Evolutionary conservation across 192 early-diverging fungal species (phyloP), one percentile per base, ranked within the genome.

Genomic region (Phycomyces nitens): DNA sequence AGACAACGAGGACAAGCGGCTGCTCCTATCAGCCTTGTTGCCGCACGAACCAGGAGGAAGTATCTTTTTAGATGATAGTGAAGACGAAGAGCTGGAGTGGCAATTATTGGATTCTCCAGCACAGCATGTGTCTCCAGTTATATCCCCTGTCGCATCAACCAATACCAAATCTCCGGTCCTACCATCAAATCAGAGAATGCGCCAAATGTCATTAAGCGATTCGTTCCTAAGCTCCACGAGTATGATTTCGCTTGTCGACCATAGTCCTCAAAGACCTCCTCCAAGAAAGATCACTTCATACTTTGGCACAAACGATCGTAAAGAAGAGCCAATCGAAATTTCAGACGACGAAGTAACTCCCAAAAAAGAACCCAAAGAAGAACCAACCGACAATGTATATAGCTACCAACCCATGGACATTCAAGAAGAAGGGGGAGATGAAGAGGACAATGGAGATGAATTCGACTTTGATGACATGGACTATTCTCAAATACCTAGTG

Each of bases 401-500:
- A 27, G 22, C 29, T 34, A 34, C 7, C 29, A 34, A 34, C 29
- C 29, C 3, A 34, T 34, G 29, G 29, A 34, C 7, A 7, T 34
- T 2, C 2, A 7, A 5, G 29, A 2, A 34, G 29, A 5, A 34
- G 29, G 0, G 10, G n/a, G 10, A 0, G 2, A 18, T 21, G 14
- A 18, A 1, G 16, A 34, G 1, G 16, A 62, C 40, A 18, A 50
- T 26, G 34, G 3, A 15, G 53, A 53, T 63, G 52, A 49, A 22
- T 43, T 57, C 12, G 72, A 73, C 2, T 77, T 77, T 68, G 75
- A 55, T 34, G 69, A 74, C 16, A 63, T 80, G 21, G 69, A 75
- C 14, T 59, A 62, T n/a, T 53, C 69, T 26, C 64, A 80, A 21
- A 51, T 80, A 14, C 53, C 62, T 11, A 70, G 70, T 5, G 50